Conservation (phyloP, 345 rosid genomes). For the Arabis alpina region DNA sequence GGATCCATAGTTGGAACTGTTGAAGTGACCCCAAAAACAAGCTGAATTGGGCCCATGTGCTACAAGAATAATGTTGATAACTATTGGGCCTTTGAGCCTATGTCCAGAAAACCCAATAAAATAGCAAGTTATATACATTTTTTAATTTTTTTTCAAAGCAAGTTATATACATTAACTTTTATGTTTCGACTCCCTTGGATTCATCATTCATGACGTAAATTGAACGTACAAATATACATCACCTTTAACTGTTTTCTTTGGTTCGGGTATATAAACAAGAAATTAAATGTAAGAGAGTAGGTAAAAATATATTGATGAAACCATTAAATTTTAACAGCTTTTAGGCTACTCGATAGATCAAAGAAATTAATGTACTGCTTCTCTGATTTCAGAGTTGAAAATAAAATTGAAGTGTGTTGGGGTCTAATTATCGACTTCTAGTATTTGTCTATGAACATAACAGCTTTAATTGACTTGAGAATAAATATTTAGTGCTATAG, state of each 20-base stretch:
- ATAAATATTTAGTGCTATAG: constrained; percentile 28
- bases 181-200: background rate
- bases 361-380: constrained; percentile 3
- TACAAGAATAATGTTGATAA: background rate
- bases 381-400: constrained; percentile 19
- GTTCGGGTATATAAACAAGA: background rate
- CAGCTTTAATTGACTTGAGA: constrained; percentile 36
- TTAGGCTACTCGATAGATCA: background rate
- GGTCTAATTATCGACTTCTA: constrained; percentile 26
- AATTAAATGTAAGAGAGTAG: background rate
- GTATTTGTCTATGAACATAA: background rate
- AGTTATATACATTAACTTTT: background rate
- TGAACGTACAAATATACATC: background rate
- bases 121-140: background rate
- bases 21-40: too few relatives aligned
- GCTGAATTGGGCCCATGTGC: too few relatives aligned
- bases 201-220: background rate
- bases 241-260: background rate
- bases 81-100: constrained; percentile 9
- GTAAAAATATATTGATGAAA: background rate
- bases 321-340: constrained; percentile 4
- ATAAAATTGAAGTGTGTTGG: background rate
- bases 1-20: too few relatives aligned
- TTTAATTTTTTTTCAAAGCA: too few relatives aligned
- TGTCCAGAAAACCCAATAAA: constrained; percentile 6